phyloP scores from a whole-genome alignment of 116 monocot genomes.

The Dioscorea cayenensis region DNA sequence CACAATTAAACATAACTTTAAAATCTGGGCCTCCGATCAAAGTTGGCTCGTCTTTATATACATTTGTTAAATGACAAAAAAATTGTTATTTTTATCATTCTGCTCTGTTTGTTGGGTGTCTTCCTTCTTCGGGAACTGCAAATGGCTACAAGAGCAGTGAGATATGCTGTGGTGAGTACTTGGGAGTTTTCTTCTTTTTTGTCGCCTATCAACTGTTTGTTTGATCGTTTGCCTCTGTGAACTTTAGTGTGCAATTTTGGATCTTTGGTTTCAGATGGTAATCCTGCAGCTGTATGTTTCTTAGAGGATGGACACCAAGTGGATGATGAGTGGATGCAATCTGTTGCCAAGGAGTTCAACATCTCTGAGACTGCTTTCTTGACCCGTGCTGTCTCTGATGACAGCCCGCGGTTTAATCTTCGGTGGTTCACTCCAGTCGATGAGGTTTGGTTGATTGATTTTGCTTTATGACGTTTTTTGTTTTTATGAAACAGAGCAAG shows the following conservation, averaged over 20 bases:
- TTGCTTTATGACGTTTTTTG: too few relatives aligned
- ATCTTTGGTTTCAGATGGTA: constrained; percentile 53
- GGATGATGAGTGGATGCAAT: constrained; percentile 55
- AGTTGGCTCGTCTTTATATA: too few relatives aligned
- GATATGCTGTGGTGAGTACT: constrained; percentile 43
- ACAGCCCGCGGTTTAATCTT: constrained; percentile 28
- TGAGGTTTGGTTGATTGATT: constrained; percentile 39
- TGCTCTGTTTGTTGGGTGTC: too few relatives aligned
- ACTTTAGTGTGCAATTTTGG: neutral
- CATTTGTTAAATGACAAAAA: too few relatives aligned
- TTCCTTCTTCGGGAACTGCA: neutral
- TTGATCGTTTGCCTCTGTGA: neutral
- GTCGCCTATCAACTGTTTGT: neutral
- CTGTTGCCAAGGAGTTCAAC: constrained; percentile 82
- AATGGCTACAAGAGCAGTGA: constrained; percentile 37
- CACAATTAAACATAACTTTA: too few relatives aligned
- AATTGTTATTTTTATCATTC: too few relatives aligned
- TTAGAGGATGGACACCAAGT: constrained; percentile 25
- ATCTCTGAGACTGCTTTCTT: constrained; percentile 57
- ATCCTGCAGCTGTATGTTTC: constrained; percentile 74
- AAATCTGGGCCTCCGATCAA: too few relatives aligned
- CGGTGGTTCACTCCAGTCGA: constrained; percentile 74
- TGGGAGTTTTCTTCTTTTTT: neutral
- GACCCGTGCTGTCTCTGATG: constrained; percentile 2
- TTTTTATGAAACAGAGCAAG: too few relatives aligned